These are phyloP conservation scores for Neurospora sp. DNA, from an alignment of 495 filamentous ascomycete genomes.

Conservation along the genomic window DNA sequence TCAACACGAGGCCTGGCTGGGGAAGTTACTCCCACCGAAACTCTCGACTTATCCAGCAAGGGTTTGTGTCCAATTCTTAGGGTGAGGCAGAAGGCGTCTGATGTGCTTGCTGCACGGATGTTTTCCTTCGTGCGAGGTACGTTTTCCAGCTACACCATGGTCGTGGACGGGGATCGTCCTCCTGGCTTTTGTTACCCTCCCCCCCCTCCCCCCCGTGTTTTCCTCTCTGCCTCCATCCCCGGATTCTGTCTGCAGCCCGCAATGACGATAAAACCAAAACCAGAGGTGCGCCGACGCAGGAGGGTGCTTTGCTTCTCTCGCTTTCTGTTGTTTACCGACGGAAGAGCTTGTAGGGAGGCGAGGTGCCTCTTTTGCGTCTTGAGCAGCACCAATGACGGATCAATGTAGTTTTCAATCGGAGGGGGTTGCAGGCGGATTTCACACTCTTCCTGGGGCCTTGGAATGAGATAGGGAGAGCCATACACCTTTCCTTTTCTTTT, in stretches of 20 bases:
- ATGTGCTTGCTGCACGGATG: neutral
- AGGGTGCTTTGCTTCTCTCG: neutral
- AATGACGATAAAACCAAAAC: constrained; percentile 11
- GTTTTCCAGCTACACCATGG: neutral
- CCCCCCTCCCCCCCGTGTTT: neutral
- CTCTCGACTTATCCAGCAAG: neutral
- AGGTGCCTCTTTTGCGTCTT: constrained; percentile 2
- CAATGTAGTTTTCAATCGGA: constrained; percentile 53
- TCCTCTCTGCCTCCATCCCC: neutral
- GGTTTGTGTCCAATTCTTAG: neutral
- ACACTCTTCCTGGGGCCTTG: constrained; percentile 3
- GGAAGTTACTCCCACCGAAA: neutral
- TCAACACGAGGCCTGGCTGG: neutral
- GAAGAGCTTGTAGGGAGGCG: neutral
- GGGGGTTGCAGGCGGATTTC: constrained; percentile 16
- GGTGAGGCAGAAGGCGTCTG: neutral
- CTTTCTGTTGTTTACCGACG: neutral
- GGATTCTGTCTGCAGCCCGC: constrained; percentile 3
- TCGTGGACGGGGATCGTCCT: neutral
- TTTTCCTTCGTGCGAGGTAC: neutral
- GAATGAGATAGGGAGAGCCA: neutral
- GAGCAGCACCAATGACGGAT: constrained; percentile 28
- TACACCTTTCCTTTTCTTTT: constrained; percentile 1
- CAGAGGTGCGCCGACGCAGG: constrained; percentile 9
- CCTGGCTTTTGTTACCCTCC: neutral